Percentiles rank a stretch among this genome's conserved stretches.
These are phyloP conservation scores for Lentinula detonsa DNA, from an alignment of 768 basidiomycete species.

Conservation along the genomic window DNA sequence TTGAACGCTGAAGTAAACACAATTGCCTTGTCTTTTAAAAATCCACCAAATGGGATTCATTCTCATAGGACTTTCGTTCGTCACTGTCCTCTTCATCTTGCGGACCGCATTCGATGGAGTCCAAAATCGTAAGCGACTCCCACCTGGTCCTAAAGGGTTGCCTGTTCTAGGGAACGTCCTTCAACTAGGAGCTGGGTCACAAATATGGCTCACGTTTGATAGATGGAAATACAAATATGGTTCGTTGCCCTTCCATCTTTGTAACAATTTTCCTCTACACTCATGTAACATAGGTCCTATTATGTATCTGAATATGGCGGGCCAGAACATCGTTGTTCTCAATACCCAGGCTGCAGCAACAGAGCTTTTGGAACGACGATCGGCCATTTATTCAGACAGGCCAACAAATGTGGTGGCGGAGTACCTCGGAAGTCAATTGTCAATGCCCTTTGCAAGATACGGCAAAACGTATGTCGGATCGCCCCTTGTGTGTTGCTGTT, in stretches of 20 bases:
- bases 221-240: conserved; percentile 1
- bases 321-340: background rate
- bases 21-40: no score
- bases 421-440: background rate
- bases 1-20: no score
- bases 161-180: conserved; percentile 23
- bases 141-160: conserved; percentile 25
- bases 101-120: background rate
- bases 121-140: conserved; percentile 9
- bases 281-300: background rate
- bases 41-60: background rate
- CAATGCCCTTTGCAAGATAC: background rate
- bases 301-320: background rate
- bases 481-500: no score
- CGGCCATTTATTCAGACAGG: background rate
- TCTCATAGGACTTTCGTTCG: background rate
- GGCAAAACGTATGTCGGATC: background rate
- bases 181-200: background rate
- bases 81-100: background rate
- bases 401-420: background rate
- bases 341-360: background rate
- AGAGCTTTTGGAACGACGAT: background rate
- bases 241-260: background rate
- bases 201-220: background rate
- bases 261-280: background rate